Evolutionary conservation across 768 basidiomycete species (phyloP).

Genomic region (Boletus coccyginus): DNA sequence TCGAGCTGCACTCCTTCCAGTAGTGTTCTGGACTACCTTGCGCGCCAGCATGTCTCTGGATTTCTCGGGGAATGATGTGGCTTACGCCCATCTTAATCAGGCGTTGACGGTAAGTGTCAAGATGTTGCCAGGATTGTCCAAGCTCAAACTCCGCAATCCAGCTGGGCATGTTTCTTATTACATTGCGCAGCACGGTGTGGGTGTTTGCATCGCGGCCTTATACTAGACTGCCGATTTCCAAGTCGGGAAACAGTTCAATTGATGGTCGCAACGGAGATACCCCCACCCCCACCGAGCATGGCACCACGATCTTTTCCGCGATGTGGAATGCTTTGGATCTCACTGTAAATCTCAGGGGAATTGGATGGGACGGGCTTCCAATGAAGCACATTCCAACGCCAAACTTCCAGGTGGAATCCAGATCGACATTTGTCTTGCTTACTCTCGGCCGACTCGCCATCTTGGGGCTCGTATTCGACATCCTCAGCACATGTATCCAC

Average conservation of each 20-base stretch:
- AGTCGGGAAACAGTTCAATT: background rate
- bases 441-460: constrained; percentile 11
- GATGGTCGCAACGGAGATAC: background rate
- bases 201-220: constrained; percentile 12
- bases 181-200: constrained; percentile 27
- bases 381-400: constrained; percentile 13
- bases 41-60: constrained; percentile 34
- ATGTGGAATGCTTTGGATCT: constrained; percentile 32
- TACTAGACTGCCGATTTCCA: constrained; percentile 9
- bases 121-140: too few relatives aligned
- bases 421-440: constrained; percentile 14
- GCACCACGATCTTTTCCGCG: constrained; percentile 6
- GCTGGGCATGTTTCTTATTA: constrained; percentile 24
- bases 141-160: constrained; percentile 5
- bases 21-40: constrained; percentile 44
- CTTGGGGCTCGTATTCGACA: constrained; percentile 7
- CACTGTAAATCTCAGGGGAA: constrained; percentile 21
- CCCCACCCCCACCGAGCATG: background rate
- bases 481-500: background rate
- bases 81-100: constrained; percentile 21
- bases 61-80: constrained; percentile 16
- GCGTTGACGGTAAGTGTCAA: constrained; percentile 17
- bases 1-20: constrained; percentile 47
- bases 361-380: constrained; percentile 26
- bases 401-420: constrained; percentile 18